These are phyloP conservation scores for Bondarzewia mesenterica DNA, from an alignment of 1,284 basidiomycete genomes.

Conservation along the genomic window DNA sequence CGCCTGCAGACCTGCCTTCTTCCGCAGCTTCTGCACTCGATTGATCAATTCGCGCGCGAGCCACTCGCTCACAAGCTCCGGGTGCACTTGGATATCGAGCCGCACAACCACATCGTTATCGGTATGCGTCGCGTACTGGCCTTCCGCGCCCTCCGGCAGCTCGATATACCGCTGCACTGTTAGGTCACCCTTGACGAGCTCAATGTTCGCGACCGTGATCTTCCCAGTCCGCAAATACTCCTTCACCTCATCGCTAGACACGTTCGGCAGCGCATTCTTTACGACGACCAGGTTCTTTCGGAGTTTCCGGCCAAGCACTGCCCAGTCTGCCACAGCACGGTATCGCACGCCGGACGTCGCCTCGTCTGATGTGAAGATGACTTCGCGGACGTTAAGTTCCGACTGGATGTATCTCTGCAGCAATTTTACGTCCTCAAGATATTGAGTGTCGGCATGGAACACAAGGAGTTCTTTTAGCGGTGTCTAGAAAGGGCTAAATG, in stretches of 20 bases:
- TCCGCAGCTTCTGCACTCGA: conserved; percentile 92
- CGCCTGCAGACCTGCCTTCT: conserved; percentile 91
- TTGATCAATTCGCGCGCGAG: conserved; percentile 88
- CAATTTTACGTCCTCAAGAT: conserved; percentile 80
- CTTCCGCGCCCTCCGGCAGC: conserved; percentile 49
- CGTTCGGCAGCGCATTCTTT: conserved; percentile 77
- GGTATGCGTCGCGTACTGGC: conserved; percentile 77
- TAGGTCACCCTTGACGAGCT: conserved; percentile 85
- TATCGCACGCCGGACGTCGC: conserved; percentile 83
- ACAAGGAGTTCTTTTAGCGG: conserved; percentile 91
- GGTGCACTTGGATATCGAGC: conserved; percentile 82
- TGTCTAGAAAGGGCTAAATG: conserved; percentile 40
- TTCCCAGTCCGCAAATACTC: conserved; percentile 70
- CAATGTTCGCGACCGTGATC: conserved; percentile 85
- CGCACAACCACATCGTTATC: conserved; percentile 94
- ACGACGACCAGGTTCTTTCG: conserved; percentile 91
- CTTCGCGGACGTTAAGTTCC: conserved; percentile 91
- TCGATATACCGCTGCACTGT: conserved; percentile 90
- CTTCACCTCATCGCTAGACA: conserved; percentile 83
- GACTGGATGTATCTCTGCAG: conserved; percentile 88
- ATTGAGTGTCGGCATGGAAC: conserved; percentile 86
- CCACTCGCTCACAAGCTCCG: conserved; percentile 85
- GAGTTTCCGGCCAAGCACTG: conserved; percentile 89
- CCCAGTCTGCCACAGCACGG: conserved; percentile 91
- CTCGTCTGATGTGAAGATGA: conserved; percentile 89